Base-by-base conservation (phyloP, 805 yeast species). In the Lipomyces kockii region DNA sequence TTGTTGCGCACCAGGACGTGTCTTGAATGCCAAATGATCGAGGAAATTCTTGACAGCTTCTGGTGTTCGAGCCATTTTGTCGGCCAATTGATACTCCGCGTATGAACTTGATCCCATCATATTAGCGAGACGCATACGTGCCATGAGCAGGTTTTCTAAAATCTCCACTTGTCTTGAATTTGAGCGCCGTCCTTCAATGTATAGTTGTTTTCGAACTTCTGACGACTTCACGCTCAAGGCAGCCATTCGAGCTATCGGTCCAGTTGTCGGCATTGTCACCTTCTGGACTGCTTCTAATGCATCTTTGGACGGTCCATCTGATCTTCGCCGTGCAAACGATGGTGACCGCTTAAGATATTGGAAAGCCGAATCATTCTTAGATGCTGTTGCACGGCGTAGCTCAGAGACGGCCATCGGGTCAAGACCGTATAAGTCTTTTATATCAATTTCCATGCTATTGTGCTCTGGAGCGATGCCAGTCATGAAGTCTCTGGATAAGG, bases 61-160 rank as follows among this genome's bases (percentile, higher is more conserved):
- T 0, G 97, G 96, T 9, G 79, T 83, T 69, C 87, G 87, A 8
- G 97, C 97, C 97, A 95, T 91, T 77, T 95, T 95, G 69, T 92
- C 97, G 68, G 86, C 87, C 43, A 95, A 80, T 75, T 91, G 96
- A 75, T 95, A 93, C 52, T 89, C 88, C 0, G 94, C 86, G 78
- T 81, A 95, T 46, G 89, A 87, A 27, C 79, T 72, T 74, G 86
- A 85, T 0, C 96, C 94, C 80, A 94, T 81, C 78, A 91, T 81
- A 58, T 82, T 82, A 0, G 98, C 92, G 46, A 95, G 78, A 0
- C 86, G 80, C 2, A 89, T 89, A 65, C 99, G 81, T 68, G 86
- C 84, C 63, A 83, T 83, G 43, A 94, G 76, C 70, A 95, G 80
- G 39, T 80, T 80, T 58, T 86, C 86, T 62, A 95, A 79, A 5